Evolutionary conservation across 768 basidiomycete genomes (phyloP).

Genomic region (Mycena filopes): DNA sequence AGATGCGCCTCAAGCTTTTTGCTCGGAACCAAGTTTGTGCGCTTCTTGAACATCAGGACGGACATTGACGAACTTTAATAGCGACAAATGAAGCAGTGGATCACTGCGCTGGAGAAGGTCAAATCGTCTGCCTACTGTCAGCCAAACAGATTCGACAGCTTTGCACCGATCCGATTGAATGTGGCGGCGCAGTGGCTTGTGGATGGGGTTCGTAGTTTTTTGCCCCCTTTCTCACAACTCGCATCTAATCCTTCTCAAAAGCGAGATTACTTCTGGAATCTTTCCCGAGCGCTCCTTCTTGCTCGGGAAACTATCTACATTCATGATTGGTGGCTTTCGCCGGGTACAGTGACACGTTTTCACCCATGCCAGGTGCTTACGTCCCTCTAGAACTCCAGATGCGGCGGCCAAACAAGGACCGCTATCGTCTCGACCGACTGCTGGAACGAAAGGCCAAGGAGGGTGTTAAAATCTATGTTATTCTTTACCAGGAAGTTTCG

Average conservation of each 20-base stretch:
- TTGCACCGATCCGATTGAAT: conserved; percentile 91
- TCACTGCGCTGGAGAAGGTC: conserved; percentile 87
- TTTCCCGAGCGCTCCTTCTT: conserved; percentile 89
- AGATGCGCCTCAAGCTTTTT: conserved; percentile 86
- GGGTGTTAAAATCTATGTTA: conserved; percentile 95
- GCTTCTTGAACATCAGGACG: neutral
- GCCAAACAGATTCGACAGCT: conserved; percentile 91
- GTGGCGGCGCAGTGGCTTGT: conserved; percentile 98
- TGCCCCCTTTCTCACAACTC: neutral
- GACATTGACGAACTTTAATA: conserved; percentile 40
- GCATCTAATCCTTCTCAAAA: conserved; percentile 42
- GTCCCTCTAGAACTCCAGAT: conserved; percentile 77
- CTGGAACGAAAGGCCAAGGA: conserved; percentile 92
- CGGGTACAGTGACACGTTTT: conserved; percentile 57
- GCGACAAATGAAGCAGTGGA: conserved; percentile 98
- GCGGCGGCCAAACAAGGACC: conserved; percentile 84
- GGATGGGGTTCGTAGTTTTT: conserved; percentile 77
- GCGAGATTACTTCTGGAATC: conserved; percentile 99
- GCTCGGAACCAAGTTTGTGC: conserved; percentile 84
- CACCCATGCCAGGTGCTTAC: neutral
- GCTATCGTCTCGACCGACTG: conserved; percentile 87
- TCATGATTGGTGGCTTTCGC: conserved; percentile 98
- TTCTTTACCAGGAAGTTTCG: conserved; percentile 96
- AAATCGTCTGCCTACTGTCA: conserved; percentile 83
- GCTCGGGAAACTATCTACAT: conserved; percentile 93